A percentile compares a stretch with the other conserved stretches of the same genome.
Conservation (phyloP, 73 alveolate genomes). For the Tetrahymena thermophila region DNA sequence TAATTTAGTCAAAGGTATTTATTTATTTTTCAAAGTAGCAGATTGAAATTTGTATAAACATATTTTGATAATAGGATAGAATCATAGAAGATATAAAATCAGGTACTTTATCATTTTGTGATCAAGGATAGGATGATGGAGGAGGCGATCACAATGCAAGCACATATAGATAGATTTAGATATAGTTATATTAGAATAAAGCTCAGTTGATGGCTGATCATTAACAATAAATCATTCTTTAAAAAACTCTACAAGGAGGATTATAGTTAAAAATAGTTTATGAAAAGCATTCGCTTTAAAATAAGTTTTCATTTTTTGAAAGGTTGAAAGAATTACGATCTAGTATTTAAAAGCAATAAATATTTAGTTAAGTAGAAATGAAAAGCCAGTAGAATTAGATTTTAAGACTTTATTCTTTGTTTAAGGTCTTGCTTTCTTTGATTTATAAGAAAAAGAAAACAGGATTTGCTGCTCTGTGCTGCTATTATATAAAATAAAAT, state of each 20-base stretch:
- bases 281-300: background rate
- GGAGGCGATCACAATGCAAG: background rate
- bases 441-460: background rate
- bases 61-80: background rate
- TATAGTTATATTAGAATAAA: background rate
- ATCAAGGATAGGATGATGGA: background rate
- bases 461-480: background rate
- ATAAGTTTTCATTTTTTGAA: background rate
- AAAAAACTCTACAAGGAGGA: background rate
- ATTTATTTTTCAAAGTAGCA: background rate
- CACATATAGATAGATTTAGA: background rate
- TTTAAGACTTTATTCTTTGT: background rate
- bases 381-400: background rate
- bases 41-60: background rate
- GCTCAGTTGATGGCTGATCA: background rate
- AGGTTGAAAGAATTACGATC: background rate
- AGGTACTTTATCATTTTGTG: background rate
- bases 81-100: background rate
- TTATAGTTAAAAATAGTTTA: background rate
- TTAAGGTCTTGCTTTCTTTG: background rate
- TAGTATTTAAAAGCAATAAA: background rate
- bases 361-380: background rate
- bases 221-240: background rate
- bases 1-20: background rate
- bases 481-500: background rate